A percentile compares a stretch with the other conserved stretches of the same genome.
These are phyloP conservation scores for Chalciporus sphaerocephalus DNA, from an alignment of 768 basidiomycete genomes.

Conservation along the genomic window DNA sequence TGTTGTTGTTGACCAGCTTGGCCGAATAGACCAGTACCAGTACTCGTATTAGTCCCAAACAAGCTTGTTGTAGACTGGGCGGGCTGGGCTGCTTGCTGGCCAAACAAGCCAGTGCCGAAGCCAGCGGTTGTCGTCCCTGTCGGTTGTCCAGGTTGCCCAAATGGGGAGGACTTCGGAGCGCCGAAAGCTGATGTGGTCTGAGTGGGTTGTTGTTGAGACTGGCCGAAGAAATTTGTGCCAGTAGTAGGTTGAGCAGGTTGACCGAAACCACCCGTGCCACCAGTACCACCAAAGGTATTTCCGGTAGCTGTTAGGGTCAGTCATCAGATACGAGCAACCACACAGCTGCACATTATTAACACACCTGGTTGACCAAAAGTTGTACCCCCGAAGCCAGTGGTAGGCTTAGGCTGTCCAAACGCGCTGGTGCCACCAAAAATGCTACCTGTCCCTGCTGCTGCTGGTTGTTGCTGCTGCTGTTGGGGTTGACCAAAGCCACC, in stretches of 20 bases:
- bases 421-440: conserved; percentile 33
- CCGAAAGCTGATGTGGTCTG: conserved; percentile 37
- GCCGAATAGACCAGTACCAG: conserved; percentile 31
- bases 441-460: conserved; percentile 32
- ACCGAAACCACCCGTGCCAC: conserved; percentile 23
- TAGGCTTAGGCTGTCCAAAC: conserved; percentile 32
- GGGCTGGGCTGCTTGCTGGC: conserved; percentile 25
- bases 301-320: conserved; percentile 16
- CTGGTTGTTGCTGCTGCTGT: conserved; percentile 32
- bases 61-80: conserved; percentile 23
- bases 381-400: conserved; percentile 25
- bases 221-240: conserved; percentile 33
- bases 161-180: conserved; percentile 43
- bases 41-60: conserved; percentile 28
- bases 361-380: conserved; percentile 26
- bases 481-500: conserved; percentile 49
- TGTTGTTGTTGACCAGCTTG: conserved; percentile 34
- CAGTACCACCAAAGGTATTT: conserved; percentile 21
- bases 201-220: conserved; percentile 33
- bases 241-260: conserved; percentile 25
- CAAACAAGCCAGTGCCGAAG: conserved; percentile 33
- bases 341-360: not conserved
- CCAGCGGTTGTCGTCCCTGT: conserved; percentile 28
- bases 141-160: conserved; percentile 46
- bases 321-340: not conserved